Evolutionary conservation across 768 basidiomycete species (phyloP).

Genomic region (Trametopsis cervina): DNA sequence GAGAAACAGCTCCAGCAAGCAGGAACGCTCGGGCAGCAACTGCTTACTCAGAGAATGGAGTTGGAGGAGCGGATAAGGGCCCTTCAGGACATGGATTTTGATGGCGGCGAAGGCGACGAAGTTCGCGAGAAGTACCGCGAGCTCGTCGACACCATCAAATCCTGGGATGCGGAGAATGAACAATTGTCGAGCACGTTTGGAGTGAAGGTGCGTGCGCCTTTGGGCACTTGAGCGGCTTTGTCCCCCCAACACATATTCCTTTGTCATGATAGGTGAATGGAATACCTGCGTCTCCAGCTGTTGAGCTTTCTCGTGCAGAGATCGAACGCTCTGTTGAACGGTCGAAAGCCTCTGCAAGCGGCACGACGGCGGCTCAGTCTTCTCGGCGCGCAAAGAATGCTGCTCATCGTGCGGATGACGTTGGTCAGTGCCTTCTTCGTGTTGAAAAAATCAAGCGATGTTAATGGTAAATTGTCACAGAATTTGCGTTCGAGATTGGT

Average conservation of each 20-base stretch:
- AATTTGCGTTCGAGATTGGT: conserved; percentile 98
- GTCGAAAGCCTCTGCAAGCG: conserved; percentile 45
- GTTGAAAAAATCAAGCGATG: background rate
- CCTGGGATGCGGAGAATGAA: conserved; percentile 78
- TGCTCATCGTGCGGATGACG: conserved; percentile 83
- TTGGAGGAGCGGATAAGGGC: conserved; percentile 83
- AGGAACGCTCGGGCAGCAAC: conserved; percentile 87
- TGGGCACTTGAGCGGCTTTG: no score
- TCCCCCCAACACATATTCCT: background rate
- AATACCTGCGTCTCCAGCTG: conserved; percentile 26
- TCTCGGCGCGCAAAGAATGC: conserved; percentile 84
- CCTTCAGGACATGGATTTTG: conserved; percentile 64
- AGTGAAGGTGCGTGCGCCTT: conserved; percentile 42
- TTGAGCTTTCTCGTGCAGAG: conserved; percentile 53
- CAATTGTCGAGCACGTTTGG: conserved; percentile 66
- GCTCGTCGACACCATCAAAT: conserved; percentile 63
- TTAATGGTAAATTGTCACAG: conserved; percentile 34
- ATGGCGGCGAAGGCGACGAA: conserved; percentile 52
- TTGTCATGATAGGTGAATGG: conserved; percentile 33
- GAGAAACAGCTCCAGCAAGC: conserved; percentile 90
- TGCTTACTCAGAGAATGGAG: conserved; percentile 90
- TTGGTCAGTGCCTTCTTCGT: conserved; percentile 46
- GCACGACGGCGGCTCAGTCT: conserved; percentile 79
- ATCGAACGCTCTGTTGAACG: conserved; percentile 39
- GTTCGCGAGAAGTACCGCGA: conserved; percentile 71